phyloP scores from a whole-genome alignment of 129 eudicot species.

The Glebionis coronaria region DNA sequence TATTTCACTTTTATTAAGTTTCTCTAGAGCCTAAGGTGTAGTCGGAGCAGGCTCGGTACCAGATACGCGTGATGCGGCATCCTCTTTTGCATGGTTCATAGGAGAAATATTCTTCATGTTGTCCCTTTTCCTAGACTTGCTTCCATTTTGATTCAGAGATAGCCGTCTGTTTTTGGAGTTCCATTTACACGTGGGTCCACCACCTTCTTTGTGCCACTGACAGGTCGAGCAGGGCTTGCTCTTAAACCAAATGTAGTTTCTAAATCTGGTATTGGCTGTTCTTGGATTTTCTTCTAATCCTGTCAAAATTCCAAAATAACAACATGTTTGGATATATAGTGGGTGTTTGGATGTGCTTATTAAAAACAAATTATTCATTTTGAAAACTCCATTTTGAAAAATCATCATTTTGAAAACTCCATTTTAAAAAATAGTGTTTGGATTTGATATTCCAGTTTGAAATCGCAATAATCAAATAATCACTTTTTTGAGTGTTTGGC shows the following conservation, averaged over 20 bases:
- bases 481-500: no score
- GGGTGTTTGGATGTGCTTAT: no score
- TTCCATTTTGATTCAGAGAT: slow-evolving; percentile 78
- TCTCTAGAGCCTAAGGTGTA: slow-evolving; percentile 48
- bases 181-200: slow-evolving; percentile 80
- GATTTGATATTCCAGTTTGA: no score
- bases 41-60: slow-evolving; percentile 59
- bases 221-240: slow-evolving; percentile 78
- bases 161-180: slow-evolving; percentile 65
- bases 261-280: slow-evolving; percentile 59
- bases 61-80: slow-evolving; percentile 68
- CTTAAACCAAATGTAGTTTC: slow-evolving; percentile 63
- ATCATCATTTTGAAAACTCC: no score
- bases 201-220: slow-evolving; percentile 56
- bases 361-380: no score
- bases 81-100: slow-evolving; percentile 70
- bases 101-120: slow-evolving; percentile 55
- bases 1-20: slow-evolving; percentile 21
- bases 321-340: neutral
- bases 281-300: slow-evolving; percentile 92
- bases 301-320: slow-evolving; percentile 26
- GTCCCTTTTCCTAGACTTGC: slow-evolving; percentile 72
- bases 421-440: no score
- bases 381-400: no score
- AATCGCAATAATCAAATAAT: no score